Conservation (phyloP, 1,139 yeast species). For the Sugiyamaella sp. region DNA sequence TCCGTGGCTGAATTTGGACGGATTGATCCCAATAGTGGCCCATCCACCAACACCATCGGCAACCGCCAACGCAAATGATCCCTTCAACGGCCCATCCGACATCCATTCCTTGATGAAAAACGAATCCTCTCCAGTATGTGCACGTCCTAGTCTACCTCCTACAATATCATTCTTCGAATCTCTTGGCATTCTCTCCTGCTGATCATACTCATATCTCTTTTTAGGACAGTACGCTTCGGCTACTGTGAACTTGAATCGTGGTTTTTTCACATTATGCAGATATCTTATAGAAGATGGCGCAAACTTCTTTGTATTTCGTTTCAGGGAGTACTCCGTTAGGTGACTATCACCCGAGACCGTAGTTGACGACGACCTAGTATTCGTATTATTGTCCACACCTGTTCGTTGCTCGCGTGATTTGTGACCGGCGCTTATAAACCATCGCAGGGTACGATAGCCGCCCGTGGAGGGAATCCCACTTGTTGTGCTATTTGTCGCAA, state of each 20-base stretch:
- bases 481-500: background rate
- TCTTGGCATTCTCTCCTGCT: constrained; percentile 11
- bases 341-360: background rate
- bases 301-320: background rate
- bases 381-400: background rate
- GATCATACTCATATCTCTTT: constrained; percentile 22
- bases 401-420: background rate
- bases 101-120: constrained; percentile 55
- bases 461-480: background rate
- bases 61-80: constrained; percentile 74
- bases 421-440: background rate
- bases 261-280: constrained; percentile 16
- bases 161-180: constrained; percentile 11
- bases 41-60: constrained; percentile 99
- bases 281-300: constrained; percentile 15
- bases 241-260: constrained; percentile 24
- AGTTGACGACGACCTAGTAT: background rate
- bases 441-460: background rate
- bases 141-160: constrained; percentile 19
- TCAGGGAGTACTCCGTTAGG: too few species aligned
- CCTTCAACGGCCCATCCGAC: constrained; percentile 43
- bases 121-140: constrained; percentile 81
- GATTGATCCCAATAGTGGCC: constrained; percentile 90
- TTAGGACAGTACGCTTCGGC: constrained; percentile 29
- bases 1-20: constrained; percentile 49